A percentile compares a stretch with the other conserved stretches of the same genome.
These are phyloP conservation scores for Daldinia sp. DNA, from an alignment of 2,329 filamentous ascomycete species.

Conservation along the genomic window DNA sequence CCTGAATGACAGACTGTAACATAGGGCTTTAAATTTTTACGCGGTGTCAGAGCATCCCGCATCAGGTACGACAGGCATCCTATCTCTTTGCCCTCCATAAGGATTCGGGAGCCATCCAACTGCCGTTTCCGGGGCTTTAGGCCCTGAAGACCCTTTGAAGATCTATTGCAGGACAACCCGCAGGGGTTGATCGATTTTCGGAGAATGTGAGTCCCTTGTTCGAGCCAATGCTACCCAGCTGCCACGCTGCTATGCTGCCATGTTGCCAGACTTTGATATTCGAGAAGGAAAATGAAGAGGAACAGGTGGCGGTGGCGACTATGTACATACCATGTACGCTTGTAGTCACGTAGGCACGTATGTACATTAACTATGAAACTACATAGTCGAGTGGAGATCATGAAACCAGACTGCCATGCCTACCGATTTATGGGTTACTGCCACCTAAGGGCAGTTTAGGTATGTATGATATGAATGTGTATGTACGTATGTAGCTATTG, in stretches of 20 bases:
- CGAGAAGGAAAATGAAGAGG: slow-evolving; percentile 41
- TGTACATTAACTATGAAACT: slow-evolving; percentile 39
- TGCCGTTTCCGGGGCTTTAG: slow-evolving; percentile 32
- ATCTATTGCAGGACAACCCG: slow-evolving; percentile 42
- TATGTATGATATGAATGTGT: background rate
- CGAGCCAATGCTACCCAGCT: slow-evolving; percentile 37
- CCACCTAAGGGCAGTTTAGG: slow-evolving; percentile 25
- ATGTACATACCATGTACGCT: background rate
- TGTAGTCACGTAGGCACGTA: slow-evolving; percentile 16
- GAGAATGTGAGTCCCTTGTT: slow-evolving; percentile 37
- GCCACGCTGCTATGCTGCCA: no score
- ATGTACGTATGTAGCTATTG: slow-evolving; percentile 36
- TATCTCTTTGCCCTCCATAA: slow-evolving; percentile 9
- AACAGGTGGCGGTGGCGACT: slow-evolving; percentile 48
- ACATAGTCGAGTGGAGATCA: slow-evolving; percentile 46
- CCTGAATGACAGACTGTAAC: slow-evolving; percentile 19
- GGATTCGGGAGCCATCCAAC: slow-evolving; percentile 22
- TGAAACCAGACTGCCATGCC: slow-evolving; percentile 45
- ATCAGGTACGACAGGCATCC: slow-evolving; percentile 18
- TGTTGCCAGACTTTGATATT: no score
- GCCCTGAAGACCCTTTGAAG: slow-evolving; percentile 36
- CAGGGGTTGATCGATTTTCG: slow-evolving; percentile 44
- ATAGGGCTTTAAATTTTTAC: slow-evolving; percentile 29
- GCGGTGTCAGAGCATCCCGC: slow-evolving; percentile 18
- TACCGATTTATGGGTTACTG: slow-evolving; percentile 15